Base-by-base conservation (phyloP, 1,284 basidiomycete genomes). In the Coriolopsis trogii region DNA sequence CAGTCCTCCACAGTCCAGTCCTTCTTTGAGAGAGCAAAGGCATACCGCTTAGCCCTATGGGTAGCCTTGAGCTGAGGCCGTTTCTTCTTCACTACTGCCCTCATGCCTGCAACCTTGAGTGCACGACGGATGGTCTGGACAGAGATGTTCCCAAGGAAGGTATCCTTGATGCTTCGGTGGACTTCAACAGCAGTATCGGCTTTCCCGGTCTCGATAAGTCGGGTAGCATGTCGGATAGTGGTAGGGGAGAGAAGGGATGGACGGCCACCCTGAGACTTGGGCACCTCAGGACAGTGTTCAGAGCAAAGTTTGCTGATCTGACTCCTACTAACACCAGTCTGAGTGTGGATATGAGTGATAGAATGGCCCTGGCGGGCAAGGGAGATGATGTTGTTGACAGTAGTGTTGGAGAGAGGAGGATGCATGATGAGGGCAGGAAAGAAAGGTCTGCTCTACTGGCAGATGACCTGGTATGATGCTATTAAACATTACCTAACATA, bases 1-100 rank as follows among this genome's bases (percentile, higher is more conserved):
- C 67, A 71, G 49, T 69, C 61, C 39, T 65, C 57, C 31, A 65
- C 42, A 41, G 56, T 66, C 65, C 63, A 70, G 41, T 50, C 34
- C 23, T 50, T 38, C 16, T 43, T 26, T 15, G 38, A 23, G 6
- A 50, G 21, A 44, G 48, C 48, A n/a, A n/a, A n/a, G n/a, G n/a
- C n/a, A n/a, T n/a, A n/a, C n/a, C n/a, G n/a, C n/a, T n/a, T n/a
- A 15, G 30, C n/a, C 31, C 24, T 36, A 23, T 45, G 23, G 3
- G 7, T 20, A 4, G 18, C 16, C 13, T 31, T 48, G 21, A 48
- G 39, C 7, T 10, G 15, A n/a, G 39, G 39, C n/a, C 20, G 18
- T 48, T 48, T 41, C 30, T 48, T 39, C 45, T 52, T 52, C 20
- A 24, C 24, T 20, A 44, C 29, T 16, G 43, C 37, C 33, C 25